Evolutionary conservation across 768 basidiomycete genomes (phyloP), one percentile per base, ranked within the genome.

Genomic region (Termitomyces sp.): DNA sequence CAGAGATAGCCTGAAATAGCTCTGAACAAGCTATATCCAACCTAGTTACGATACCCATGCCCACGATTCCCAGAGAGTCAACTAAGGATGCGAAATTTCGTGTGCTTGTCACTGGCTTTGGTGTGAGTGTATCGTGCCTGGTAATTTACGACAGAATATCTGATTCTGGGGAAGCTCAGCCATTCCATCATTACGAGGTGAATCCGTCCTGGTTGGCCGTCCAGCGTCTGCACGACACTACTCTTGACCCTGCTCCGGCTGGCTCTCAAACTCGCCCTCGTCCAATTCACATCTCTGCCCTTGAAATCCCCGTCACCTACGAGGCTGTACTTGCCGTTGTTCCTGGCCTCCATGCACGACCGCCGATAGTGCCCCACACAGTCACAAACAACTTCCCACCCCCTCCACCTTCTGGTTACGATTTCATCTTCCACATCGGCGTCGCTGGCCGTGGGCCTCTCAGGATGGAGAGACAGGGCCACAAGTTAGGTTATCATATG

Each of bases 191-290:
- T 20, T 80, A 80, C 63, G 64, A 72, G 52, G 76, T 77, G 56
- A 89, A 89, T 64, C 87, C 88, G 2, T 88, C 87, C 22, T 89
- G 88, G 87, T 75, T 85, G 7, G 86, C 87, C 35, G 86, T 85
- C 12, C 73, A 80, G 59, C 76, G 82, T 10, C 74, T 90, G 22
- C 83, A 87, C 64, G 81, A 88, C 66, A 71, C 74, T 43, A 63
- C 81, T 57, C 70, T 87, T 28, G 76, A 81, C 61, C 64, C 71
- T 18, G 60, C 58, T 44, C 42, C 64, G 14, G 51, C 63, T 20
- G 64, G 63, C 22, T 59, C 61, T 24, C 47, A 28, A 4, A 45
- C 52, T 24, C 57, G 26, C 33, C 50, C 56, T 36, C 79, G 75
- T 53, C 74, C 79, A 53, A 80, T 89, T 54, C 82, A 83, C 62